phyloP scores from a whole-genome alignment of 1,139 yeast species.

The Candida sp. region DNA sequence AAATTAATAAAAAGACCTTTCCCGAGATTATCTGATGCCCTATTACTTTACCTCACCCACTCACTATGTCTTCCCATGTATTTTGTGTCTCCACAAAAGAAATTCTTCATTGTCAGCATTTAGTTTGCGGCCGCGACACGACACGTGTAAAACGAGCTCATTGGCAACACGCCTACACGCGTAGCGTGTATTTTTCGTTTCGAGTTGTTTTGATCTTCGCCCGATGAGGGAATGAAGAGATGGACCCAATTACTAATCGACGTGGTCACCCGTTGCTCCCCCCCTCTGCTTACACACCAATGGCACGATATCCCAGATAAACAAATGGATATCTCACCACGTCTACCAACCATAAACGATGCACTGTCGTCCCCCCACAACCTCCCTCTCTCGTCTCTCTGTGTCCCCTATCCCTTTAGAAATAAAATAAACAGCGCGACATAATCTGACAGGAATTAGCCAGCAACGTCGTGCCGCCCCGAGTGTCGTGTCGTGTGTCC shows the following conservation, averaged over 20 bases:
- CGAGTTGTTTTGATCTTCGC: neutral
- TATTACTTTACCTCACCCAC: neutral
- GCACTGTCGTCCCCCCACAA: no score
- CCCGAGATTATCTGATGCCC: neutral
- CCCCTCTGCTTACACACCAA: no score
- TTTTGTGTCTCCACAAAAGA: neutral
- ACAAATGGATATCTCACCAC: no score
- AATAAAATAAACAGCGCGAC: neutral
- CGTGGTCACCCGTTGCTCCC: no score
- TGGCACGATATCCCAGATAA: no score
- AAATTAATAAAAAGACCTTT: neutral
- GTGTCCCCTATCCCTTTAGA: neutral
- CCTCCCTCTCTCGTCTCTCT: neutral
- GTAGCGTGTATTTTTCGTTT: neutral
- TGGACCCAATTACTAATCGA: neutral
- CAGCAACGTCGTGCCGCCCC: neutral
- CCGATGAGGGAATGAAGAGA: neutral
- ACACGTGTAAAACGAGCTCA: neutral
- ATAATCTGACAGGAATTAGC: neutral
- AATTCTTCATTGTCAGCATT: neutral
- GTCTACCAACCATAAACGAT: no score
- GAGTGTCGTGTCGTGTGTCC: neutral
- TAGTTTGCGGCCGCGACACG: constrained; percentile 1
- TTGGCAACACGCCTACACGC: neutral
- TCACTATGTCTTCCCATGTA: constrained; percentile 1